These are phyloP conservation scores for Viola odorata DNA, from an alignment of 345 rosid species.

Conservation along the genomic window DNA sequence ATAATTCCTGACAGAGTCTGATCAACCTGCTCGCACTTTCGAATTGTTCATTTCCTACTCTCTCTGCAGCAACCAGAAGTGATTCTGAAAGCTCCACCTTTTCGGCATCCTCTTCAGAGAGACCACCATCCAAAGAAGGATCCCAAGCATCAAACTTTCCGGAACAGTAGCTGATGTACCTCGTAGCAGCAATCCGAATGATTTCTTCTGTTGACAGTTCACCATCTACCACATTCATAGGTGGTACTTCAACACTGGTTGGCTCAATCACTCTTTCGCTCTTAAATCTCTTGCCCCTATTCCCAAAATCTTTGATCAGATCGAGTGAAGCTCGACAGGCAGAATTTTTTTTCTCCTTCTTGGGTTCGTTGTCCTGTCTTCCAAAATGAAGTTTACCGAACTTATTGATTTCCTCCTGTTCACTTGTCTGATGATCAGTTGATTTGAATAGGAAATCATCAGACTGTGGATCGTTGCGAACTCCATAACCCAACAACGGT, in stretches of 20 bases:
- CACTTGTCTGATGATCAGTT: slow-evolving; percentile 22
- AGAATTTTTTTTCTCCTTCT: slow-evolving; percentile 17
- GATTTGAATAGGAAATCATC: no score
- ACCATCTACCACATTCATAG: neutral
- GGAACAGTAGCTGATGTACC: slow-evolving; percentile 19
- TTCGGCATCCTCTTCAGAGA: slow-evolving; percentile 18
- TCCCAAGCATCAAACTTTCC: neutral
- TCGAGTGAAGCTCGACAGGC: slow-evolving; percentile 34
- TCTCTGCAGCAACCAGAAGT: slow-evolving; percentile 30
- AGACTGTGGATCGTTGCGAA: no score
- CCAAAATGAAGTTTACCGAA: slow-evolving; percentile 9
- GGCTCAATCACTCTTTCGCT: slow-evolving; percentile 13
- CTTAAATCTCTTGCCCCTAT: slow-evolving; percentile 4
- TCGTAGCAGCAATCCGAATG: slow-evolving; percentile 27
- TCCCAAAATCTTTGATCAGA: slow-evolving; percentile 30
- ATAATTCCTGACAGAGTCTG: slow-evolving; percentile 14
- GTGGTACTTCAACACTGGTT: no score
- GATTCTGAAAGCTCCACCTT: slow-evolving; percentile 27
- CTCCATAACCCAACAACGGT: no score
- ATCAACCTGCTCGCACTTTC: slow-evolving; percentile 20
- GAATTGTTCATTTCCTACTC: slow-evolving; percentile 19
- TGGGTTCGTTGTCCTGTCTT: slow-evolving; percentile 5
- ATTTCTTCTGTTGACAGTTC: slow-evolving; percentile 21
- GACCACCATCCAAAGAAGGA: slow-evolving; percentile 1
- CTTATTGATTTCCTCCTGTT: slow-evolving; percentile 23